phyloP scores from a whole-genome alignment of 1,139 yeast species.

The Barnettozyma hawaiiensis region DNA sequence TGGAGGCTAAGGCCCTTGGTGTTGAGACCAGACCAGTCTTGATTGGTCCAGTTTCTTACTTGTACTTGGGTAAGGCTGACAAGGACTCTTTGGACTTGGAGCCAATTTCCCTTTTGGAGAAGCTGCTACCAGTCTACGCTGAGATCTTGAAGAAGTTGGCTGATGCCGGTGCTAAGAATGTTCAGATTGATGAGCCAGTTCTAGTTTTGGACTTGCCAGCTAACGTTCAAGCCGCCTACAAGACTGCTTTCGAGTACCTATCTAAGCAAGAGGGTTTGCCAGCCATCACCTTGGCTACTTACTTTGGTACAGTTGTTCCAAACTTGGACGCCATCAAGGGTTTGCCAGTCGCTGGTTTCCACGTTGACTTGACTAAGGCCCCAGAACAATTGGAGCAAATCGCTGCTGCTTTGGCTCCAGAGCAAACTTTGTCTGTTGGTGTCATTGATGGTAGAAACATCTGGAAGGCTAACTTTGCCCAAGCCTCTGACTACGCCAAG shows the following conservation, averaged over 20 bases:
- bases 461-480: slow-evolving; percentile 94
- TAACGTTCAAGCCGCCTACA: slow-evolving; percentile 76
- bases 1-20: slow-evolving; percentile 96
- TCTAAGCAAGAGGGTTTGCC: slow-evolving; percentile 64
- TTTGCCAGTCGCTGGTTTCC: slow-evolving; percentile 92
- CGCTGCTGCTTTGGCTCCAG: slow-evolving; percentile 52
- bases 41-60: slow-evolving; percentile 94
- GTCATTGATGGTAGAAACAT: slow-evolving; percentile 98
- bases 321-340: slow-evolving; percentile 84
- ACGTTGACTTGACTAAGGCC: slow-evolving; percentile 92
- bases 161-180: slow-evolving; percentile 91
- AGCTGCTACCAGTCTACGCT: slow-evolving; percentile 87
- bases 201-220: slow-evolving; percentile 91
- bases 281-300: slow-evolving; percentile 77
- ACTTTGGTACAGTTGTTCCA: slow-evolving; percentile 98
- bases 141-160: slow-evolving; percentile 82
- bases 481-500: slow-evolving; percentile 76
- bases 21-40: slow-evolving; percentile 95
- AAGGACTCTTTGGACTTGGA: slow-evolving; percentile 94
- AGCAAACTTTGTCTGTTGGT: slow-evolving; percentile 91
- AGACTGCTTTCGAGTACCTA: slow-evolving; percentile 75
- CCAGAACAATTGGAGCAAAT: slow-evolving; percentile 94
- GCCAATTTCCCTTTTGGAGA: slow-evolving; percentile 83
- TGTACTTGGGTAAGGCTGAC: slow-evolving; percentile 95
- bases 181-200: slow-evolving; percentile 97